phyloP scores from a whole-genome alignment of 345 rosid genomes.

The Excoecaria agallocha region DNA sequence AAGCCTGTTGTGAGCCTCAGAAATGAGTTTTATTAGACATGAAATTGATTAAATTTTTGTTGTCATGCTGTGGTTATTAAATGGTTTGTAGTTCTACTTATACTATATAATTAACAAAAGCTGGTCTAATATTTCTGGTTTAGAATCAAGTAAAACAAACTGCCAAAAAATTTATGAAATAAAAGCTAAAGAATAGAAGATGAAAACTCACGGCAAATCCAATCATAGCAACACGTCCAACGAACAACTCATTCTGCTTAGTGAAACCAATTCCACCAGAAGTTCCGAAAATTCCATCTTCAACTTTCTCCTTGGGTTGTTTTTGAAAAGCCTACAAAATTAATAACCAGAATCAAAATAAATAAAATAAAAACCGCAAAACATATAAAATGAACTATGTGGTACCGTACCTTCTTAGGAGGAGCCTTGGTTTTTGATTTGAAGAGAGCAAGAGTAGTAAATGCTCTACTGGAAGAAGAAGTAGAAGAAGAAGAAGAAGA shows the following conservation, averaged over 20 bases:
- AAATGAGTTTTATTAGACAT: too few species aligned
- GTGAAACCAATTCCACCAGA: conserved; percentile 98
- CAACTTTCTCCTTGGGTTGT: conserved; percentile 55
- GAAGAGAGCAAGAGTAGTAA: conserved; percentile 64
- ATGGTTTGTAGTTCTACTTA: too few species aligned
- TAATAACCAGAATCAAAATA: too few species aligned
- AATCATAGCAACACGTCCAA: conserved; percentile 98
- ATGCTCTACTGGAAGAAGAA: conserved; percentile 17
- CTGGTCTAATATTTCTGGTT: not conserved
- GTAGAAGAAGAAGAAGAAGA: conserved; percentile 28
- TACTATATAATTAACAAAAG: too few species aligned
- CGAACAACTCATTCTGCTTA: conserved; percentile 89
- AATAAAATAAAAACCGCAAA: too few species aligned
- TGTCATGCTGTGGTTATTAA: too few species aligned
- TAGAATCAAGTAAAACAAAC: too few species aligned
- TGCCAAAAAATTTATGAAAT: not conserved
- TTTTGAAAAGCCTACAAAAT: conserved; percentile 13
- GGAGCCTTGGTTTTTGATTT: conserved; percentile 80
- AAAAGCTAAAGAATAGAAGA: not conserved
- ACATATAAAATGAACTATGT: too few species aligned
- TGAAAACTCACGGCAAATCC: conserved; percentile 80
- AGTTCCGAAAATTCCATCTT: conserved; percentile 90
- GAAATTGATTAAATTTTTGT: too few species aligned
- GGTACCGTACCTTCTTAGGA: conserved; percentile 55
- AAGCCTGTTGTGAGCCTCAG: too few species aligned